Evolutionary conservation across 768 basidiomycete genomes (phyloP), one percentile per base, ranked within the genome.

Genomic region (Collybia sp.): DNA sequence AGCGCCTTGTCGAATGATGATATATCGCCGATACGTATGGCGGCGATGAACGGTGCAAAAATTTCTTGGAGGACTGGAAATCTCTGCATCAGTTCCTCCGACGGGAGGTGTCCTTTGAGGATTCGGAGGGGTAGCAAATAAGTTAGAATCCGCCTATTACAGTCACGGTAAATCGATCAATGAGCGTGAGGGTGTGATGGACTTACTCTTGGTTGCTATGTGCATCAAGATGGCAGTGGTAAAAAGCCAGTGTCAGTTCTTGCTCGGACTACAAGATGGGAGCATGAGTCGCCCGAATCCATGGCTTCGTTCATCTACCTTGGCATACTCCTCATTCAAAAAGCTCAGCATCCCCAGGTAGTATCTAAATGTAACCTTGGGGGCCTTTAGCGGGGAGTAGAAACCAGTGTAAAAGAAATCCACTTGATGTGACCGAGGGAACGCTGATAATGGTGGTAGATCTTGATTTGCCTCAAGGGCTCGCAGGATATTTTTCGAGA

Each of bases 341-440:
- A 98, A 97, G 58, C 82, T 85, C 50, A 98, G 74, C 83, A 97
- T 90, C 51, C 95, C 96, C 40, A 96, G 67, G 60, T 97, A 97
- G 71, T 95, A 99, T 50, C 83, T 76, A 67, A 88, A 96, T 17
- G 94, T 94, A 42, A 96, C 92, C 88, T 93, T 68, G 36, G 49
- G 49, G 53, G 48, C 47, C 40, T 36, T 58, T 40, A 60, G 56
- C 17, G 19, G 40, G 13, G 25, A 43, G 44, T 18, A 6, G 9
- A 19, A 45, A 18, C 5, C 13, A 17, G 36, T 13, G 33, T 13
- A 18, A 30, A 18, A 30, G 38, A 11, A 25, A 49, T 58, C 48
- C 60, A 90, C 89, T 68, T 93, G 92, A 65, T 95, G 93, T 13
- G 88, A 81, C 18, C 84, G 77, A 15, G 93, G 93, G 58, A 85